These are phyloP conservation scores for Pogostemon cablin DNA, from an alignment of 257 asterid species.

Conservation along the genomic window DNA sequence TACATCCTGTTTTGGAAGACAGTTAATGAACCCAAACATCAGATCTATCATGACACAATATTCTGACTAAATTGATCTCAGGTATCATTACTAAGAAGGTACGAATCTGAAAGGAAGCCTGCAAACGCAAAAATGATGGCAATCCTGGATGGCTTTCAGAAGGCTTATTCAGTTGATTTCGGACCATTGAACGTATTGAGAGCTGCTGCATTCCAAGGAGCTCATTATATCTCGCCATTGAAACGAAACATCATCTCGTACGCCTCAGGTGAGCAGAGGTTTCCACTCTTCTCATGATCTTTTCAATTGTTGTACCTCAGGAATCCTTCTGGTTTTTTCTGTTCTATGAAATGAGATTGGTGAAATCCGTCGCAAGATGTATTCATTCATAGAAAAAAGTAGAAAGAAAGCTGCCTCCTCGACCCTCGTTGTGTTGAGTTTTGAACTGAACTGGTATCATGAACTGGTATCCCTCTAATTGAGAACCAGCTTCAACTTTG, in stretches of 20 bases:
- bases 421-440: no score
- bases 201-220: slow-evolving; percentile 91
- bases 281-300: slow-evolving; percentile 67
- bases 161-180: slow-evolving; percentile 85
- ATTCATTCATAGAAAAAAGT: not conserved
- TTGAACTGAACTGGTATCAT: no score
- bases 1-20: no score
- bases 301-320: slow-evolving; percentile 2
- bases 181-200: slow-evolving; percentile 77
- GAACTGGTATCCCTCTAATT: no score
- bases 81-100: slow-evolving; percentile 72
- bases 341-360: slow-evolving; percentile 3
- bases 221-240: slow-evolving; percentile 73
- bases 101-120: slow-evolving; percentile 83
- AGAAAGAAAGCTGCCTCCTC: not conserved
- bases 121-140: slow-evolving; percentile 88
- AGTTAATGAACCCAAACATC: not conserved
- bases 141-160: slow-evolving; percentile 85
- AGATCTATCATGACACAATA: not conserved
- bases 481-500: no score
- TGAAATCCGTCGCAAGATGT: not conserved
- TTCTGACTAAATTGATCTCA: slow-evolving; percentile 30
- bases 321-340: not conserved
- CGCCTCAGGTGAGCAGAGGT: slow-evolving; percentile 78
- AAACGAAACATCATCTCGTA: slow-evolving; percentile 72